Base-by-base conservation (phyloP, 306 rosid species). In the Cucurbita maxima region DNA sequence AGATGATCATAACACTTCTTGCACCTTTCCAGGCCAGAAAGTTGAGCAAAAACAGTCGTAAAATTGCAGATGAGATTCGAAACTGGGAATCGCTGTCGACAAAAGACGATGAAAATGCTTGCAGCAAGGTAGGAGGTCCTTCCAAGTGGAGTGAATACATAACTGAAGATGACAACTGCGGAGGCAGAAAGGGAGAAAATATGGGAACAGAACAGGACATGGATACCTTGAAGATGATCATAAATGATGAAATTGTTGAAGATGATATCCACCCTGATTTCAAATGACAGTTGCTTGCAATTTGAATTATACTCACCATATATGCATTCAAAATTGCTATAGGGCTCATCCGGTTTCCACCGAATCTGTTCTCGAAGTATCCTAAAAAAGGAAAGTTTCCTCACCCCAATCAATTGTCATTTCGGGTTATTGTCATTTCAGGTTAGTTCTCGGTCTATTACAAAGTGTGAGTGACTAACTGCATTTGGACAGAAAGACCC, bases 191-290 rank as follows among this genome's bases (percentile, higher is more conserved):
- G 50, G 71, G 67, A 14, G 60, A 38, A 41, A 68, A 41, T 48
- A 50, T 53, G 36, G 64, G 57, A 34, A 76, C 76, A 12, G 66
- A 75, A 12, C 55, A 44, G 16, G 73, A 14, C 47, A 36, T 75
- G 9, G 51, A 58, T 5, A 8, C 78, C 47, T 79, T 83, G 4
- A 82, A 79, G 76, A 76, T 72, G 44, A 22, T 22, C 22, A 22
- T 22, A 11, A 73, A 82, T 2, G 97, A 90, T 56, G 84, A 88
- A 83, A 81, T 44, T 13, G 89, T 90, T 25, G 96, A 87, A 76
- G 97, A 90, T 59, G 94, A 87, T 47, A 67, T 90, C 59, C 98
- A 93, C 79, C 94, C 96, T 2, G 97, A 90, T 74, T 93, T 93
- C 82, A 15, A 83, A 79, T 87, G 82, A 50, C 18, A 50, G 5